Evolutionary conservation across 2,329 filamentous ascomycete genomes (phyloP), one percentile per base, ranked within the genome.

Genomic region (Ophiocordyceps camponoti-leonardi): DNA sequence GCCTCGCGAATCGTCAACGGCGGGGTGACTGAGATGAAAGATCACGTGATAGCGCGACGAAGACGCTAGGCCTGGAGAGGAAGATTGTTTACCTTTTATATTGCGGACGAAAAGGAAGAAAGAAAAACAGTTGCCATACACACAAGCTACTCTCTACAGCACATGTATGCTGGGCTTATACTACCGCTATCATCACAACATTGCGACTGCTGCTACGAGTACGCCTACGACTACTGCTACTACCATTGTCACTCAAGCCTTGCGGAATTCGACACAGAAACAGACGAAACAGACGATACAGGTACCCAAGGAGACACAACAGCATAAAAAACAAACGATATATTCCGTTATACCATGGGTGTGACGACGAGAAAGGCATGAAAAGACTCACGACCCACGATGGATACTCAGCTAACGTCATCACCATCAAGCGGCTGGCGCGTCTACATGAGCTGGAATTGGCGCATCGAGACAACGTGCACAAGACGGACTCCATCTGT

Each of bases 401-500:
- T 3, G 18, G 18, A 19, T 50, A 40, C 51, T n/a, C 44, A 10
- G 41, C 43, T 18, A 22, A 39, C 39, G 39, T 13, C n/a, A 2
- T 16, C 11, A 4, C 20, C 20, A 23, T 22, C 30, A 44, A 76
- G 72, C 66, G 64, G 47, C 57, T 61, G 47, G 61, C 67, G 48
- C 60, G 60, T 26, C 63, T 74, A 33, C 71, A 73, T 50, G 61
- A 69, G 22, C 71, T 87, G 45, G 85, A 93, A 58, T 64, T 83
- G 49, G 75, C 75, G 53, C 85, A 88, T 58, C 77, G 82, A 52
- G 71, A 73, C 48, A 74, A 72, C 51, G 63, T 75, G 46, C 77
- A 81, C 52, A 69, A 79, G 46, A 73, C 82, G 33, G 74, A 84
- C 45, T 67, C 81, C 12, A 69, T 93, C 46, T 66, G 77, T 52